Base-by-base conservation (phyloP, 1,139 yeast genomes). In the Saccharomycopsis phalli region DNA sequence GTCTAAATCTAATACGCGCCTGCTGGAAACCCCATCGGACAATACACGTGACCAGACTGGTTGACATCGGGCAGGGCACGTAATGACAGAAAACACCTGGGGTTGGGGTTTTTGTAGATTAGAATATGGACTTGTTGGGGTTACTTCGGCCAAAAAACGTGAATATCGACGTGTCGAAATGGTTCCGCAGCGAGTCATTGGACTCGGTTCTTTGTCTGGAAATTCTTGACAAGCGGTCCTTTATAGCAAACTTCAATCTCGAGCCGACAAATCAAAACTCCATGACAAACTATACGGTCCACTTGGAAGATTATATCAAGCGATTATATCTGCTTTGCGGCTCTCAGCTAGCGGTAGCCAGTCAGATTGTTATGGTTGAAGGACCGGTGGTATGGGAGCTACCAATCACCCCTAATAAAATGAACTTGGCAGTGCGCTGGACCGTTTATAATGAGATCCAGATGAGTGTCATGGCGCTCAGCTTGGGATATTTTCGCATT, bases 381-480 rank as follows among this genome's bases (percentile, higher is more conserved):
- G 29, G 29, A 5, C 14, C 13, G 13, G 5, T 26, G 8, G 14
- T 26, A 4, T 44, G 47, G 47, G 25, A 37, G 11, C 29, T 44
- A 10, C 47, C 47, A 4, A 21, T 44, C 7, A 35, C 42, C 8
- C 27, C 17, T 19, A 16, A 23, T 16, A 5, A 10, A 27, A 3
- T 6, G 23, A 20, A 8, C 4, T 26, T n/a, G 21, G 27, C n/a
- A 4, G 22, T 14, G 13, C 7, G 10, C n/a, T 44, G 47, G 47
- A 32, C 25, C 6, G 14, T 44, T 17, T 18, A 29, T 13, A 30
- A 42, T 20, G 47, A 44, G 21, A 18, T 41, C 7, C 31, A 32
- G 20, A 36, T 44, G n/a, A 16, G 34, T 25, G 7, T 41, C 16
- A 33, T 36, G 5, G 32, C 37, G 8, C 23, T 41, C 19, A 29